A percentile compares a stretch with the other conserved stretches of the same genome.
These are phyloP conservation scores for Syzygium grande DNA, from an alignment of 345 rosid species.

Conservation along the genomic window DNA sequence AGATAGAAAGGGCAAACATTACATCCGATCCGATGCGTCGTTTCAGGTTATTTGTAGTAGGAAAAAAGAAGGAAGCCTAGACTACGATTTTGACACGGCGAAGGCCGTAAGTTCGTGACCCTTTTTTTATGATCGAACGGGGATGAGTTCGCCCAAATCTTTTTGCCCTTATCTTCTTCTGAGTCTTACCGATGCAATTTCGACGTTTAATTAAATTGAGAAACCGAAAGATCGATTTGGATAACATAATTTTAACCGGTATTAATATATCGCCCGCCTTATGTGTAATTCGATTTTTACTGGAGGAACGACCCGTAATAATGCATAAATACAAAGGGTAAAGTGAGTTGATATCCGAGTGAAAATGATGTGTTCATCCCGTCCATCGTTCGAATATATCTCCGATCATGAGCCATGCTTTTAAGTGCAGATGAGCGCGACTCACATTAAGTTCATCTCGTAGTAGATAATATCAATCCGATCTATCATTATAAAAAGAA, in stretches of 20 bases:
- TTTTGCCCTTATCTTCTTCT: not conserved
- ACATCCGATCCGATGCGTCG: not conserved
- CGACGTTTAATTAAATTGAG: rapidly evolving
- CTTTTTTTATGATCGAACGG: rapidly evolving
- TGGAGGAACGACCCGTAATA: rapidly evolving
- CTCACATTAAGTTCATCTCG: not conserved
- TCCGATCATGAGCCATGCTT: not conserved
- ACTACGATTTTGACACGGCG: not conserved
- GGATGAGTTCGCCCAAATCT: rapidly evolving
- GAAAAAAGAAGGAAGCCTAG: not conserved
- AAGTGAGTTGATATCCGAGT: not conserved
- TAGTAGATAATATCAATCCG: not conserved
- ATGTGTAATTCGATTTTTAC: not conserved
- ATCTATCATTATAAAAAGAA: not conserved
- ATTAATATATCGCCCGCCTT: not conserved
- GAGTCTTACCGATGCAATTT: rapidly evolving
- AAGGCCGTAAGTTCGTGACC: rapidly evolving
- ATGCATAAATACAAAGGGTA: not conserved
- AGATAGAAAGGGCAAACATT: too few species aligned
- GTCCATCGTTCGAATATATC: not conserved
- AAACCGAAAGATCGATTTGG: rapidly evolving
- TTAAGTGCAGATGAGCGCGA: not conserved
- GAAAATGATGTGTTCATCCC: not conserved
- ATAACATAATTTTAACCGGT: not conserved
- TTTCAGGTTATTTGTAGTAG: not conserved